Evolutionary conservation across 768 basidiomycete species (phyloP), one percentile per base, ranked within the genome.

Genomic region (Symmetrospora coprosmae): DNA sequence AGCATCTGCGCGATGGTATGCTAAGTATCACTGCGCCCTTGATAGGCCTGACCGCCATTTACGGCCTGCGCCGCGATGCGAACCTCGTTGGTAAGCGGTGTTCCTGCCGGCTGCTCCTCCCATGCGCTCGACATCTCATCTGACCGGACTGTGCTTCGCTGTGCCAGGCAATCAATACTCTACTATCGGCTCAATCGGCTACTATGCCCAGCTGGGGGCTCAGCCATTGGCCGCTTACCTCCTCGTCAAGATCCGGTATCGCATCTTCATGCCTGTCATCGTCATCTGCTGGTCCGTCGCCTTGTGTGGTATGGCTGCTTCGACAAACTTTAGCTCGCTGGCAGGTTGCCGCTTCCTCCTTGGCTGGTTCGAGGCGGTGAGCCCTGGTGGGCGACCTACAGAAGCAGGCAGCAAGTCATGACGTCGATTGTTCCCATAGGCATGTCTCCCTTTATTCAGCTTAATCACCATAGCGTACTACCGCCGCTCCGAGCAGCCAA

Each of bases 401-500:
- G n/a, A n/a, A n/a, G n/a, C n/a, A n/a, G n/a, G n/a, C n/a, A n/a
- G n/a, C n/a, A n/a, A n/a, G n/a, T 8, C 2, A 16, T 3, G 14
- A 27, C 9, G 0, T n/a, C 28, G 5, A 2, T 16, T 4, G 5
- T 28, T 28, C 9, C 50, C 14, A 48, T 63, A 66, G 13, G 68
- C 70, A 3, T 71, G 72, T 59, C 64, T 74, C 5, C 72, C 73
- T 0, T 64, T 73, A 13, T 73, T 74, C 65, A 66, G 72, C n/a
- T 64, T 75, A 50, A 67, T 75, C 45, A 73, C 69, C 2, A 55
- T 45, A 39, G 45, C 49, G 0, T 71, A 65, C 65, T 71, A 69
- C 55, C 60, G 69, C 16, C 43, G 69, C n/a, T 33, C 48, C 1
- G 69, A 70, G 60, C 69, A 70, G 59, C 68, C 65, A 19, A 11